These are phyloP conservation scores for Trypanosoma brucei DNA, from an alignment of 208 protist genomes.

Conservation along the genomic window DNA sequence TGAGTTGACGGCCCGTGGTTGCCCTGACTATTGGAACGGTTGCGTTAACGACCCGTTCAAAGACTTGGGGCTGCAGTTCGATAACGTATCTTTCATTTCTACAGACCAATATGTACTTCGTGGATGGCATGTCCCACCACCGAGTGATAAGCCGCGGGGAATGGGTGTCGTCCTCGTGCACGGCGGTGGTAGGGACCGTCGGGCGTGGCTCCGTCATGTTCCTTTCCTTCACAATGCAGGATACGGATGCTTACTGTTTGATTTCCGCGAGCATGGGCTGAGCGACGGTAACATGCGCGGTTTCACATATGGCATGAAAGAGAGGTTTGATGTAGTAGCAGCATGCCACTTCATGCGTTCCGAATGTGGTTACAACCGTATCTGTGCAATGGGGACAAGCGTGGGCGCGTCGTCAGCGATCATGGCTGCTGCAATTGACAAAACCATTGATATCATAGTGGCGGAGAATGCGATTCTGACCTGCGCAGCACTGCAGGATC, in stretches of 20 bases:
- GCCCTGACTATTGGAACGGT: conserved; percentile 88
- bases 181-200: conserved; percentile 85
- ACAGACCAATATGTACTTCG: conserved; percentile 67
- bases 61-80: conserved; percentile 73
- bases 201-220: conserved; percentile 86
- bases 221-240: conserved; percentile 80
- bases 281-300: conserved; percentile 81
- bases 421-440: conserved; percentile 86
- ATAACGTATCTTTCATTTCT: conserved; percentile 73
- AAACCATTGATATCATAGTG: conserved; percentile 81
- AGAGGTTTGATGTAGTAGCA: conserved; percentile 83
- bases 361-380: conserved; percentile 52
- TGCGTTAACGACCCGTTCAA: conserved; percentile 79
- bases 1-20: conserved; percentile 44
- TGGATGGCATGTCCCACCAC: conserved; percentile 83
- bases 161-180: conserved; percentile 88
- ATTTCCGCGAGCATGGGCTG: conserved; percentile 85
- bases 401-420: conserved; percentile 85
- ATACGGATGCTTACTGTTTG: conserved; percentile 86
- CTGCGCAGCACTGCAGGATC: conserved; percentile 70
- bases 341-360: conserved; percentile 72
- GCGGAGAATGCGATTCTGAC: conserved; percentile 89
- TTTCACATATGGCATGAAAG: conserved; percentile 87
- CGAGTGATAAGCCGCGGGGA: conserved; percentile 6
- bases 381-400: conserved; percentile 87